A percentile compares a stretch with the other conserved stretches of the same genome.
Conservation (phyloP, 257 asterid species). For the Sherardia arvensis region DNA sequence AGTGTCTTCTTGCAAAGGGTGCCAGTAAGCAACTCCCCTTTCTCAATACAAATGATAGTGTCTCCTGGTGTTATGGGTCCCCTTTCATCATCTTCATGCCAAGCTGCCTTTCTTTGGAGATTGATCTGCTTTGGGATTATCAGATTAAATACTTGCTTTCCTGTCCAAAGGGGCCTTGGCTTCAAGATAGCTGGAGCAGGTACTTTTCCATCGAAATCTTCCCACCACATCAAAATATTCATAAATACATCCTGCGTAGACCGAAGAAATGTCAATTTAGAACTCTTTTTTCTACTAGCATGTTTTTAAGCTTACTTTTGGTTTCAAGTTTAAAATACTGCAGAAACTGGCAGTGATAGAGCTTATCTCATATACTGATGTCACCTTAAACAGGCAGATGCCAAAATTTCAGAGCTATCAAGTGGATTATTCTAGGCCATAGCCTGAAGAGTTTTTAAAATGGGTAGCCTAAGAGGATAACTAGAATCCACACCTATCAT, state of each 20-base stretch:
- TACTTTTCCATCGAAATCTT: constrained; percentile 96
- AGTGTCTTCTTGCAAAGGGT: constrained; percentile 98
- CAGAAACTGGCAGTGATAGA: too few species aligned
- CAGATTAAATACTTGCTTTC: constrained; percentile 90
- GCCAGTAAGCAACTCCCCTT: constrained; percentile 91
- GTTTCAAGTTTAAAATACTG: too few species aligned
- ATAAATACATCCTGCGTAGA: constrained; percentile 83
- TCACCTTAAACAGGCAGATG: too few species aligned
- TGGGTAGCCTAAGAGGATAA: too few species aligned
- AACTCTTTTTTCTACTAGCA: too few species aligned
- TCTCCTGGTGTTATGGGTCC: constrained; percentile 96
- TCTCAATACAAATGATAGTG: constrained; percentile 91
- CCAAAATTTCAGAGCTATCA: too few species aligned
- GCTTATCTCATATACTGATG: too few species aligned
- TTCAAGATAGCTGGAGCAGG: constrained; percentile 96
- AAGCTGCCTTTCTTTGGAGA: constrained; percentile 76
- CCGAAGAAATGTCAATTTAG: constrained; percentile 6
- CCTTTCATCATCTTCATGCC: constrained; percentile 84
- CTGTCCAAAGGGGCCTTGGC: constrained; percentile 99
- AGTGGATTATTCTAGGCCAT: too few species aligned
- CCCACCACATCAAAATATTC: constrained; percentile 99
- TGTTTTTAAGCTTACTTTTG: too few species aligned
- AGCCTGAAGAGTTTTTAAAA: too few species aligned
- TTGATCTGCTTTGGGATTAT: constrained; percentile 94
- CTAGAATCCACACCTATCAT: too few species aligned